phyloP scores from a whole-genome alignment of 2,329 filamentous ascomycete species.

The Talaromyces atroroseus region DNA sequence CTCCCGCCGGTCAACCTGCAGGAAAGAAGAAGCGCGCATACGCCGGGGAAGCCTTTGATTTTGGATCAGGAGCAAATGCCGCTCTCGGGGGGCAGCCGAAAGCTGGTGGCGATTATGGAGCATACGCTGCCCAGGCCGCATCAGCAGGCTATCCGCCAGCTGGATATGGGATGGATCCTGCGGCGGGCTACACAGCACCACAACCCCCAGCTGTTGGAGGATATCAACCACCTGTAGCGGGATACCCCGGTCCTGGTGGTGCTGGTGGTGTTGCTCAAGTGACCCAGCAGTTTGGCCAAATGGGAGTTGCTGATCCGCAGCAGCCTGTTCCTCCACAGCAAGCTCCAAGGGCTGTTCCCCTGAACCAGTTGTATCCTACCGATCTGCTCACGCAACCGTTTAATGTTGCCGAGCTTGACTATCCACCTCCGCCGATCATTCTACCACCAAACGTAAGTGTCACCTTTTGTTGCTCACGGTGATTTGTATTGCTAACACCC shows the following conservation, averaged over 20 bases:
- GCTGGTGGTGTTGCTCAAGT: constrained; percentile 63
- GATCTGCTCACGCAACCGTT: constrained; percentile 91
- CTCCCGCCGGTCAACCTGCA: constrained; percentile 31
- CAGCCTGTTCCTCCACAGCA: constrained; percentile 41
- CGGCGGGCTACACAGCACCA: constrained; percentile 20
- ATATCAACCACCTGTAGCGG: constrained; percentile 63
- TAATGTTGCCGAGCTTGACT: constrained; percentile 85
- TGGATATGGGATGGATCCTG: constrained; percentile 40
- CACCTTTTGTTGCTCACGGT: not conserved
- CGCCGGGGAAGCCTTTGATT: constrained; percentile 90
- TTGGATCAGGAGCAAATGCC: constrained; percentile 81
- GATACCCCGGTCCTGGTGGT: constrained; percentile 55
- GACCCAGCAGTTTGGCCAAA: constrained; percentile 74
- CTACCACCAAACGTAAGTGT: constrained; percentile 81
- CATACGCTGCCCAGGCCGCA: constrained; percentile 52
- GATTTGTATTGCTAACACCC: constrained; percentile 35
- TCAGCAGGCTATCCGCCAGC: constrained; percentile 41
- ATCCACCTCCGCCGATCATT: constrained; percentile 84
- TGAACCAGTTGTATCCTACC: constrained; percentile 89
- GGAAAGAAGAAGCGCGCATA: constrained; percentile 82
- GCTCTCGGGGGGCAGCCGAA: constrained; percentile 45
- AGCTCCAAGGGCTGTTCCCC: constrained; percentile 45
- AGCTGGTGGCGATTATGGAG: constrained; percentile 58
- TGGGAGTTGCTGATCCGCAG: constrained; percentile 61
- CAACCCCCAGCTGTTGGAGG: constrained; percentile 44